Evolutionary conservation across 2,329 filamentous ascomycete genomes (phyloP).

Genomic region (Aspergillus fijiensis): DNA sequence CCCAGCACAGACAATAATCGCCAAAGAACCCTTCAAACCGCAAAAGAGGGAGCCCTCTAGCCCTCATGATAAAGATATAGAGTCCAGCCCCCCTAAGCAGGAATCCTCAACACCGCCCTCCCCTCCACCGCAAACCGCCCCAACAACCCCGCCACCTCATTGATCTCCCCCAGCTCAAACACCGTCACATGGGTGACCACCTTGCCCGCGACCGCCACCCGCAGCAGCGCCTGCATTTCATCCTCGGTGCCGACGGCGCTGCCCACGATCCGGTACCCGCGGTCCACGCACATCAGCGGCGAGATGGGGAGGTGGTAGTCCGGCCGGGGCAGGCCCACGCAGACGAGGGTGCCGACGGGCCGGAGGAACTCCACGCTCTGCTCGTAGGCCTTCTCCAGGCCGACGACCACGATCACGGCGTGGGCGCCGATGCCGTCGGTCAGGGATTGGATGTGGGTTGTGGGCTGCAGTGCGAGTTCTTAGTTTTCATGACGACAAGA

Average conservation of each 20-base stretch:
- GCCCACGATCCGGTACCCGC: constrained; percentile 33
- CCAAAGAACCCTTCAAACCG: too few species aligned
- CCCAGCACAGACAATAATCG: too few species aligned
- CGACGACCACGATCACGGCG: constrained; percentile 42
- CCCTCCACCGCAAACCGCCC: constrained; percentile 26
- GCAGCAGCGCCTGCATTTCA: constrained; percentile 43
- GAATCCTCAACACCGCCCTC: constrained; percentile 30
- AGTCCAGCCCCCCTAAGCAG: neutral
- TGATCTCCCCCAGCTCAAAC: constrained; percentile 25
- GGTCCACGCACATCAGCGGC: constrained; percentile 41
- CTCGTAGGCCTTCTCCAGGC: constrained; percentile 38
- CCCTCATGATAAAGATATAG: too few species aligned
- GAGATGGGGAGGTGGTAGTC: constrained; percentile 43
- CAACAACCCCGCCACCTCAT: constrained; percentile 25
- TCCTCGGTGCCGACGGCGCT: constrained; percentile 39
- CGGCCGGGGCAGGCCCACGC: constrained; percentile 40
- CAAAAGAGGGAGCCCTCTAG: too few species aligned
- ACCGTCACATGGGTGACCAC: constrained; percentile 26
- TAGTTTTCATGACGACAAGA: neutral
- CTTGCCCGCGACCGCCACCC: constrained; percentile 36
- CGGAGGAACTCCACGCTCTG: constrained; percentile 37
- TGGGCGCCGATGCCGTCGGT: constrained; percentile 42
- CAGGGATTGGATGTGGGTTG: constrained; percentile 20
- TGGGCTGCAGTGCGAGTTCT: neutral
- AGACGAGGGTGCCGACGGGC: constrained; percentile 42